These are phyloP conservation scores for Epichloe festucae DNA, from an alignment of 2,329 filamentous ascomycete genomes.

Conservation along the genomic window DNA sequence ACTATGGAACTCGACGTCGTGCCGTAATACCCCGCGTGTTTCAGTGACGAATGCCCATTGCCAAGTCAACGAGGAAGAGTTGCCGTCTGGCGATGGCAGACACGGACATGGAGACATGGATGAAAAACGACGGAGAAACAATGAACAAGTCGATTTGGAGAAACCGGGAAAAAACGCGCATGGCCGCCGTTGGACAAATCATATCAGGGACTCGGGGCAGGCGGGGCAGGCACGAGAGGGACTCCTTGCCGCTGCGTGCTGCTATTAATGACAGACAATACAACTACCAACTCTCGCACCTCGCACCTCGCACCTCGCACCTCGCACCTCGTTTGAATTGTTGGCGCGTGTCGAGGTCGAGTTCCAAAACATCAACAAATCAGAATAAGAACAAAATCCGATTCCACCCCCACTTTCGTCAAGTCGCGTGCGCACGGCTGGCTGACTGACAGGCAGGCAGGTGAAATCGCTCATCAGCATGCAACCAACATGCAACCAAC, in stretches of 20 bases:
- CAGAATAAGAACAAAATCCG: neutral
- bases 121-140: neutral
- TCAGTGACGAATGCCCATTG: constrained; percentile 14
- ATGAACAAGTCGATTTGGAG: neutral
- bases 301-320: too few species aligned
- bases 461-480: too few species aligned
- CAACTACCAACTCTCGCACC: too few species aligned
- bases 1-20: neutral
- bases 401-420: neutral
- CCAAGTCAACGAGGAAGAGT: constrained; percentile 10
- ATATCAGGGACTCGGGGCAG: neutral
- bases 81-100: neutral
- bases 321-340: too few species aligned
- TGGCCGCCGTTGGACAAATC: neutral
- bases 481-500: neutral
- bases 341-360: too few species aligned
- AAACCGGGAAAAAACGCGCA: too few species aligned
- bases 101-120: neutral
- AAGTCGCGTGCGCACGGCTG: neutral
- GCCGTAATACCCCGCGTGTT: constrained; percentile 8
- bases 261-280: too few species aligned
- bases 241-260: too few species aligned
- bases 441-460: neutral
- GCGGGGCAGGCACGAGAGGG: neutral
- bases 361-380: neutral